Percentiles rank a stretch among this genome's conserved stretches.
Evolutionary conservation across 805 yeast genomes (phyloP).

Genomic region (Candida sphagnicola): DNA sequence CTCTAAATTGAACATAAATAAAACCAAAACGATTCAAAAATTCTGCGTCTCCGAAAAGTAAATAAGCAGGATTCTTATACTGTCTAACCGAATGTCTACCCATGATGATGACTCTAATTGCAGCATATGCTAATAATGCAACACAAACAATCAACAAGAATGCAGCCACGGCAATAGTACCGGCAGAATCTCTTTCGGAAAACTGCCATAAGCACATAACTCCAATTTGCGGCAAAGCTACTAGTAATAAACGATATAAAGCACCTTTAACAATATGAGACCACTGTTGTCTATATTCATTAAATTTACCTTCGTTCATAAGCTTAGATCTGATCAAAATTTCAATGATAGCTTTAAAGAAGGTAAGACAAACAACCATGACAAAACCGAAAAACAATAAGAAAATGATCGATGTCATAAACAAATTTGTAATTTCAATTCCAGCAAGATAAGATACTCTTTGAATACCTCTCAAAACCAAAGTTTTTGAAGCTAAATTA

Average conservation of each 20-base stretch:
- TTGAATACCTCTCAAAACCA: conserved; percentile 85
- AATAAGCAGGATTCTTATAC: conserved; percentile 88
- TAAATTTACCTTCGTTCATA: conserved; percentile 62
- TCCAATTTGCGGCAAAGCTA: conserved; percentile 85
- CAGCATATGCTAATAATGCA: conserved; percentile 66
- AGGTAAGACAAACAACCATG: conserved; percentile 49
- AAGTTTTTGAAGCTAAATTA: conserved; percentile 58
- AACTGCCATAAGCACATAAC: conserved; percentile 88
- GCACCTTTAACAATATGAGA: conserved; percentile 82
- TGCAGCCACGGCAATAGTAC: conserved; percentile 74
- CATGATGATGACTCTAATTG: conserved; percentile 63
- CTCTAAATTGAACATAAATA: conserved; percentile 85
- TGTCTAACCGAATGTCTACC: conserved; percentile 70
- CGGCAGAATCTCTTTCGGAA: conserved; percentile 77
- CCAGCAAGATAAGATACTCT: conserved; percentile 83
- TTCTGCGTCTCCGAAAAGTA: conserved; percentile 78
- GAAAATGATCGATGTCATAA: conserved; percentile 82
- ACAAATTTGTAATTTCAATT: conserved; percentile 82
- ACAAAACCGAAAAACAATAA: conserved; percentile 73
- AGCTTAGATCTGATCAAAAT: conserved; percentile 53
- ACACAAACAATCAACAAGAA: conserved; percentile 57
- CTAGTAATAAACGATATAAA: conserved; percentile 72
- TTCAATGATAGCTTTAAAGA: conserved; percentile 70
- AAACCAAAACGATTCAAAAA: conserved; percentile 88
- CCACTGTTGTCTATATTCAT: conserved; percentile 82